Conservation (phyloP, 2,329 filamentous ascomycete species). For the Graphilbum fragrans region DNA sequence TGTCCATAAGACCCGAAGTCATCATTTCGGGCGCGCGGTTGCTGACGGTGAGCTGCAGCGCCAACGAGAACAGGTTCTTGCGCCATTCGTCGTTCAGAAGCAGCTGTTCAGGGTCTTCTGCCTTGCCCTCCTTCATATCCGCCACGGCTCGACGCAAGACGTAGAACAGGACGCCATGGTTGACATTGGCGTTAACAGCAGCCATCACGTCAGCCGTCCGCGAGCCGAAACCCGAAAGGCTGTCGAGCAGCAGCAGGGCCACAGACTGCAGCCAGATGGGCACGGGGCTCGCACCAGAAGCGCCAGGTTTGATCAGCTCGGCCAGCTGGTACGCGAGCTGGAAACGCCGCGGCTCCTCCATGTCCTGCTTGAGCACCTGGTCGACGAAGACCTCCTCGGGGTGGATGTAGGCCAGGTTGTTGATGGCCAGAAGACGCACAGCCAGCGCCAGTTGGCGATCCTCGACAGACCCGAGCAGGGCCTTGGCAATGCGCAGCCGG, state of each 20-base stretch:
- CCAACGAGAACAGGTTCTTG: conserved; percentile 76
- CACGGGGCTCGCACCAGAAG: conserved; percentile 39
- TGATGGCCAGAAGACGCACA: conserved; percentile 73
- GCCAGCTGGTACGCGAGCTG: conserved; percentile 88
- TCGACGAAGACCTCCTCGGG: conserved; percentile 72
- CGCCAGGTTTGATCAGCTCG: conserved; percentile 77
- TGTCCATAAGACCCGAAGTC: conserved; percentile 76
- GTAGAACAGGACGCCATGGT: conserved; percentile 90
- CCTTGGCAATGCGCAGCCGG: conserved; percentile 72
- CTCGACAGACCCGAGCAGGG: conserved; percentile 52
- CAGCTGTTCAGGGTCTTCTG: conserved; percentile 45
- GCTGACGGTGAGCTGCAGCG: conserved; percentile 66
- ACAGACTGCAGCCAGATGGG: conserved; percentile 72
- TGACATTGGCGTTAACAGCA: conserved; percentile 90
- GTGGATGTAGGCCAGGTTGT: conserved; percentile 85
- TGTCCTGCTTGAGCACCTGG: conserved; percentile 75
- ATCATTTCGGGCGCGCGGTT: conserved; percentile 73
- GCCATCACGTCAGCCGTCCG: conserved; percentile 74
- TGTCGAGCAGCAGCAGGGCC: conserved; percentile 70
- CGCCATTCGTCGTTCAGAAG: conserved; percentile 79
- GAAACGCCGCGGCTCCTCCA: conserved; percentile 76
- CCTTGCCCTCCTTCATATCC: conserved; percentile 53
- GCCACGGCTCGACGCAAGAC: conserved; percentile 82
- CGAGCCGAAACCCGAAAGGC: conserved; percentile 65
- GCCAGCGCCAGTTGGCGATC: conserved; percentile 66